phyloP scores from a whole-genome alignment of 768 basidiomycete species.

The Clavaria fumosa region DNA sequence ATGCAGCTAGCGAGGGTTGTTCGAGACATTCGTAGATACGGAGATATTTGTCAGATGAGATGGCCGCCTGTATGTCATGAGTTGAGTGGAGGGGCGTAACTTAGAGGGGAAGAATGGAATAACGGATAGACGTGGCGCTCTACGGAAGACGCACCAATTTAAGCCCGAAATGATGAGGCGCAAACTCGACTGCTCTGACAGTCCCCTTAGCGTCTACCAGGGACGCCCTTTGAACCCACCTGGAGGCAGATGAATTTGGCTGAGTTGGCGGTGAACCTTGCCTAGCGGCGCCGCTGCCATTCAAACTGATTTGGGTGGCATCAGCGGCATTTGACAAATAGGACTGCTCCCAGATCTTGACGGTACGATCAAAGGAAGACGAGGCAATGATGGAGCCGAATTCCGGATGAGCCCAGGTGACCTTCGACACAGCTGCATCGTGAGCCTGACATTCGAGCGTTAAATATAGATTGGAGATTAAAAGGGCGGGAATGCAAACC shows the following conservation, averaged over 20 bases:
- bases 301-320: slow-evolving; percentile 15
- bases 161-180: slow-evolving; percentile 75
- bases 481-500: slow-evolving; percentile 25
- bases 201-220: slow-evolving; percentile 77
- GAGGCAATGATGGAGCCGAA: slow-evolving; percentile 82
- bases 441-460: slow-evolving; percentile 52
- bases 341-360: slow-evolving; percentile 82
- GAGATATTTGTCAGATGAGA: slow-evolving; percentile 76
- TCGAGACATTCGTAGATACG: slow-evolving; percentile 87
- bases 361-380: slow-evolving; percentile 78
- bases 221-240: slow-evolving; percentile 64
- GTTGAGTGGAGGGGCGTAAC: neutral
- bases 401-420: slow-evolving; percentile 88
- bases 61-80: slow-evolving; percentile 49
- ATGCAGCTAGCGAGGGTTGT: slow-evolving; percentile 52
- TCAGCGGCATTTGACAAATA: slow-evolving; percentile 18
- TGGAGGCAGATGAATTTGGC: slow-evolving; percentile 21
- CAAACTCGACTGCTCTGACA: slow-evolving; percentile 75
- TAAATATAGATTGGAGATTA: neutral
- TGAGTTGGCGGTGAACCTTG: slow-evolving; percentile 8
- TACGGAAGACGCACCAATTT: slow-evolving; percentile 47
- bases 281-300: slow-evolving; percentile 13
- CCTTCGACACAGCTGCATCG: slow-evolving; percentile 71
- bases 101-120: neutral
- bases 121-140: slow-evolving; percentile 2